Evolutionary conservation across 768 basidiomycete genomes (phyloP).

Genomic region (Gloeostereum incarnatum): DNA sequence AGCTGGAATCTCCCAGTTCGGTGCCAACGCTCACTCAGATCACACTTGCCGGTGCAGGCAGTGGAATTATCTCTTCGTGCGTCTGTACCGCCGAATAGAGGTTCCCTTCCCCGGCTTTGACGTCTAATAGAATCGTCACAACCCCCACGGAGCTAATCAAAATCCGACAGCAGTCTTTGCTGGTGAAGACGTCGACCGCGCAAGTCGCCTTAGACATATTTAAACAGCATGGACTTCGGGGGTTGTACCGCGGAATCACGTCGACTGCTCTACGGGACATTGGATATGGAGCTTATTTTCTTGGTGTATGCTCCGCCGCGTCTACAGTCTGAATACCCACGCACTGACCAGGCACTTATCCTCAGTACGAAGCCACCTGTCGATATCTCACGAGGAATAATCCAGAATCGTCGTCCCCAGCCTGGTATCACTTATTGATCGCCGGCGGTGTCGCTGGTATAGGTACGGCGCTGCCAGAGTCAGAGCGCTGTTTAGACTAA

Average conservation of each 20-base stretch:
- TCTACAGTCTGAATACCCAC: neutral
- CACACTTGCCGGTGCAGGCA: constrained; percentile 68
- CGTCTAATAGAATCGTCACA: constrained; percentile 52
- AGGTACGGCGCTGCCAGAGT: constrained; percentile 16
- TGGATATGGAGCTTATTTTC: constrained; percentile 84
- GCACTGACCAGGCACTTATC: constrained; percentile 1
- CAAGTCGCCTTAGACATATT: constrained; percentile 50
- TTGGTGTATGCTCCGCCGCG: constrained; percentile 39
- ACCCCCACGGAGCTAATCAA: constrained; percentile 86
- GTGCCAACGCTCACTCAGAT: constrained; percentile 67
- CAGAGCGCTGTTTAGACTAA: neutral
- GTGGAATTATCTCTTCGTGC: constrained; percentile 74
- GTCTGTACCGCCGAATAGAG: constrained; percentile 16
- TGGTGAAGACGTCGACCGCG: constrained; percentile 36
- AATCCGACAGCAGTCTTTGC: constrained; percentile 65
- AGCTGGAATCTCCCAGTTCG: constrained; percentile 34
- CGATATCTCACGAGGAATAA: constrained; percentile 28
- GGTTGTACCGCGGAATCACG: constrained; percentile 69
- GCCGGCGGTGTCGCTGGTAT: constrained; percentile 76
- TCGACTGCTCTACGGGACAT: constrained; percentile 70
- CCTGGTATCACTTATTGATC: constrained; percentile 52
- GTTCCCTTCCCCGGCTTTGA: neutral
- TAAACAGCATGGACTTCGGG: constrained; percentile 44
- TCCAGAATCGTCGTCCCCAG: constrained; percentile 20
- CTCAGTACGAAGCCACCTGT: constrained; percentile 61